A percentile compares a stretch with the other conserved stretches of the same genome.
Evolutionary conservation across 2,329 filamentous ascomycete genomes (phyloP).

Genomic region (Fusarium pseudonygamai): DNA sequence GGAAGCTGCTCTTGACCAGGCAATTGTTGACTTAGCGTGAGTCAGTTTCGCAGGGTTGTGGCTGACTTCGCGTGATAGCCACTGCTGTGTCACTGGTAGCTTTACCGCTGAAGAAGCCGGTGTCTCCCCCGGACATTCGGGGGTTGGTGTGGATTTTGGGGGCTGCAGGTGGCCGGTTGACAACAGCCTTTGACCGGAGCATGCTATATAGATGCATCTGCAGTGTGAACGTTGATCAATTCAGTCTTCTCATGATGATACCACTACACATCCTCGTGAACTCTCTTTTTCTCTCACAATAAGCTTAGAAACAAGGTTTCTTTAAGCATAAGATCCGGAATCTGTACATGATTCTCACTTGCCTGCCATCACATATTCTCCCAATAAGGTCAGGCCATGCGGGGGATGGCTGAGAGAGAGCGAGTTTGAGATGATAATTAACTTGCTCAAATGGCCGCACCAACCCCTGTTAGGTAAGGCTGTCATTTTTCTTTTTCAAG

Average conservation of each 20-base stretch:
- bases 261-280: not conserved
- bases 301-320: not conserved
- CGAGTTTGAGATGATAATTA: constrained; percentile 42
- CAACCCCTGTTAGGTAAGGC: constrained; percentile 19
- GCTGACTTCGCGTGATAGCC: not conserved
- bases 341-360: not conserved
- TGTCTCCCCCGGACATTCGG: constrained; percentile 26
- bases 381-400: not conserved
- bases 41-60: constrained; percentile 30
- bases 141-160: constrained; percentile 25
- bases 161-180: constrained; percentile 19
- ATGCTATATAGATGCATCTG: not conserved
- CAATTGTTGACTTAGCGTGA: constrained; percentile 30
- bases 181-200: not conserved
- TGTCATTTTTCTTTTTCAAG: not conserved
- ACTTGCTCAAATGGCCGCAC: constrained; percentile 56
- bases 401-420: constrained; percentile 23
- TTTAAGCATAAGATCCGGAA: not conserved
- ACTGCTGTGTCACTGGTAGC: constrained; percentile 13
- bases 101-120: constrained; percentile 4
- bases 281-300: not conserved
- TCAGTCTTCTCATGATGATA: not conserved
- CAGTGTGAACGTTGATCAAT: not conserved
- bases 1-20: constrained; percentile 7
- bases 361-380: not conserved